phyloP scores from a whole-genome alignment of 2,329 filamentous ascomycete genomes.

The Trichophyton simii region DNA sequence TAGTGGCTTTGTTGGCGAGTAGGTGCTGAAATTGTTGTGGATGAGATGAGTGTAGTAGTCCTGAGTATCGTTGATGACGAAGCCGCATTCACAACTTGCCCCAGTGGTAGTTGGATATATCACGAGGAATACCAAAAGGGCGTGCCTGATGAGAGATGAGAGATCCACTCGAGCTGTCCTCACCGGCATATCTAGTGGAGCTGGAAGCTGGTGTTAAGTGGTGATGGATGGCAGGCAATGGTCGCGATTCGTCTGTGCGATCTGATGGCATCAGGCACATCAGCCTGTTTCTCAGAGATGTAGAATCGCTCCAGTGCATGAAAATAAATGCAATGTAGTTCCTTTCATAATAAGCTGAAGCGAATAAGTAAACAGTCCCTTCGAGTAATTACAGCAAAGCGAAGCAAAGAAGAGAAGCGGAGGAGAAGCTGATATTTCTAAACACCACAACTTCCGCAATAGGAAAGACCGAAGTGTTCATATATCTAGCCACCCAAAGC shows the following conservation, averaged over 20 bases:
- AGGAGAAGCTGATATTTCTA: not conserved
- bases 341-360: no score
- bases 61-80: constrained; percentile 12
- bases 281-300: no score
- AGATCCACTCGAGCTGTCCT: not conserved
- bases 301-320: no score
- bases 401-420: not conserved
- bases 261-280: not conserved
- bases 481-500: not conserved
- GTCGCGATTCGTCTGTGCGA: not conserved
- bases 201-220: not conserved
- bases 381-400: no score
- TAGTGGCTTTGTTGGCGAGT: constrained; percentile 13
- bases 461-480: not conserved
- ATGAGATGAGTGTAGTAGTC: constrained; percentile 19
- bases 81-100: constrained; percentile 15
- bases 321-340: no score
- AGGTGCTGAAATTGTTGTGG: constrained; percentile 17
- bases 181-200: not conserved
- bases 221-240: not conserved
- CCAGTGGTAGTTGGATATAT: not conserved
- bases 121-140: not conserved
- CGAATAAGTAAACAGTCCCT: no score
- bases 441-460: not conserved
- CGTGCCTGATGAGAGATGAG: not conserved